Conservation (phyloP, 352 stramenopile genomes). For the Thalassiosira mediterranea region DNA sequence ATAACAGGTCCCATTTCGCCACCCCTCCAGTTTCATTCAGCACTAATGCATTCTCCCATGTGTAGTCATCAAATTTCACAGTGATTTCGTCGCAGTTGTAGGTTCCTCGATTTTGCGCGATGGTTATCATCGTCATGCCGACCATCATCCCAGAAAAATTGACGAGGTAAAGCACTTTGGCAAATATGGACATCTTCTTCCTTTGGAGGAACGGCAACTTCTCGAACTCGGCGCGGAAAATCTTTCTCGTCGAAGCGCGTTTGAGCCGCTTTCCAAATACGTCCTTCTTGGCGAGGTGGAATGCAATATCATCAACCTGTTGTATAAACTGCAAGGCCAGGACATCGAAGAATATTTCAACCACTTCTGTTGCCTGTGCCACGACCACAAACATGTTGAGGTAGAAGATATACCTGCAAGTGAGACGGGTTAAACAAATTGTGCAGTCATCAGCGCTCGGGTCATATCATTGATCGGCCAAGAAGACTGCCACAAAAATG, state of each 20-base stretch:
- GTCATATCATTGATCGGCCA: too few relatives aligned
- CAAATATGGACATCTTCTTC: slow-evolving; percentile 18
- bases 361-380: slow-evolving; percentile 15
- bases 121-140: slow-evolving; percentile 19
- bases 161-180: slow-evolving; percentile 31
- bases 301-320: slow-evolving; percentile 24
- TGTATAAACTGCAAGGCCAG: slow-evolving; percentile 23
- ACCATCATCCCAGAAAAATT: slow-evolving; percentile 19
- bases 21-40: background rate
- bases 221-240: slow-evolving; percentile 16
- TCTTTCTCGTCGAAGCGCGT: slow-evolving; percentile 1
- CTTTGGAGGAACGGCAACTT: background rate
- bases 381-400: slow-evolving; percentile 42
- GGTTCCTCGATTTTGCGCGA: slow-evolving; percentile 6
- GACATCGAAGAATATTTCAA: slow-evolving; percentile 34
- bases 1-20: slow-evolving; percentile 7
- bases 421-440: too few relatives aligned
- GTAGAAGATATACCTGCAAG: slow-evolving; percentile 28
- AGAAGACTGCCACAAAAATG: slow-evolving; percentile 3
- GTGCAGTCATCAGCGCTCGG: too few relatives aligned
- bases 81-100: slow-evolving; percentile 14
- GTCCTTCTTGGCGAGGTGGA: slow-evolving; percentile 14
- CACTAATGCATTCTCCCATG: slow-evolving; percentile 32
- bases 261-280: slow-evolving; percentile 27
- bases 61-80: slow-evolving; percentile 9